phyloP scores from a whole-genome alignment of 441 rosid species.

The Erysimum pusillum region DNA sequence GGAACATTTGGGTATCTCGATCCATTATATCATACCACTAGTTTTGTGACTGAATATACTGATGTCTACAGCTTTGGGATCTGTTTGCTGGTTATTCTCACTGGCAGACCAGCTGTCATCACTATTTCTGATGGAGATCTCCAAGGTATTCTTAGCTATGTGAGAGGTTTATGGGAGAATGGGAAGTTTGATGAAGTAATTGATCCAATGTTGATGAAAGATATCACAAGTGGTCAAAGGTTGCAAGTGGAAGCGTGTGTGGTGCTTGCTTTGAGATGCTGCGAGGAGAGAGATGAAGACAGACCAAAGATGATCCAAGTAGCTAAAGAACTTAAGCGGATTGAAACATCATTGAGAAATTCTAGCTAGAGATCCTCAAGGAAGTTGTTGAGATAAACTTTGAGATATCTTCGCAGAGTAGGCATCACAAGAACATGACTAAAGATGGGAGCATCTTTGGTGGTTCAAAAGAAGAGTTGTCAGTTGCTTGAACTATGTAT shows the following conservation, averaged over 20 bases:
- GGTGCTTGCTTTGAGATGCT: conserved; percentile 14
- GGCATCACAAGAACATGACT: conserved; percentile 9
- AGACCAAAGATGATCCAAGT: conserved; percentile 23
- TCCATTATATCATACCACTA: not conserved
- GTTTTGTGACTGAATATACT: conserved; percentile 1
- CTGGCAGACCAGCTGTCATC: conserved; percentile 36
- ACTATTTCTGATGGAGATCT: not conserved
- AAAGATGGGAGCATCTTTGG: not conserved
- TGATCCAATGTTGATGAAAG: not conserved
- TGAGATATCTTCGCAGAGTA: not conserved
- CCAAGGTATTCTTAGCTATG: not conserved
- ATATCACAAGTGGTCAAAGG: conserved; percentile 3
- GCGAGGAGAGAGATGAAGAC: conserved; percentile 4
- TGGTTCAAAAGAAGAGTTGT: conserved; percentile 7
- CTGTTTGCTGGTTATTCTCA: conserved; percentile 33
- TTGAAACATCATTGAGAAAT: not conserved
- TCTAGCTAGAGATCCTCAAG: not conserved
- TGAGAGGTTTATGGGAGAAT: conserved; percentile 9
- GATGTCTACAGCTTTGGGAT: conserved; percentile 31
- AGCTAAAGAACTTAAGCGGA: conserved; percentile 17
- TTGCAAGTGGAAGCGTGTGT: conserved; percentile 22
- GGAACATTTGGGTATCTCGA: not conserved
- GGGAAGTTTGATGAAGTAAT: conserved; percentile 22
- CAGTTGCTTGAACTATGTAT: not conserved
- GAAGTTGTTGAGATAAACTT: not conserved